Percentiles rank a stretch among this genome's conserved stretches.
Conservation (phyloP, 306 rosid species). For the Cucurbita pepo region DNA sequence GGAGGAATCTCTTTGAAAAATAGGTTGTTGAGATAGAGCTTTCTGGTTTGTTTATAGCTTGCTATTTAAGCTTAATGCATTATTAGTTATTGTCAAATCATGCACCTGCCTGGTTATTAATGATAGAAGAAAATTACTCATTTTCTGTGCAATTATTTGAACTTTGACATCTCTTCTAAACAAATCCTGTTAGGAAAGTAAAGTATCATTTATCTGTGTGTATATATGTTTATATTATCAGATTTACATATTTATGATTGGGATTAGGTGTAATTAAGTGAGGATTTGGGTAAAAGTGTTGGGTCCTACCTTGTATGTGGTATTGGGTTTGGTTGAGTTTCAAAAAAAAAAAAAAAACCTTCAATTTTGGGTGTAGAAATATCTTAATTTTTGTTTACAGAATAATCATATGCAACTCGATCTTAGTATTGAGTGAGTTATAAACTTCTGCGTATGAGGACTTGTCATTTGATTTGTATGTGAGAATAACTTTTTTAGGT, state of each 20-base stretch:
- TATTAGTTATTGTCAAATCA: background rate
- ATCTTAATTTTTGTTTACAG: too few relatives aligned
- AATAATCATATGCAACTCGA: too few relatives aligned
- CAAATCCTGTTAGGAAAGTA: background rate
- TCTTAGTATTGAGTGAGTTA: too few relatives aligned
- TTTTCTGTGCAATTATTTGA: background rate
- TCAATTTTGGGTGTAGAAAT: too few relatives aligned
- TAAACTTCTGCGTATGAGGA: too few relatives aligned
- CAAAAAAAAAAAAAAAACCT: too few relatives aligned
- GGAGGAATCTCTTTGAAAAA: background rate
- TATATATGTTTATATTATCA: background rate
- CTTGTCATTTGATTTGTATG: too few relatives aligned
- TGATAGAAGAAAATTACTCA: background rate
- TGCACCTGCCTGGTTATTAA: background rate
- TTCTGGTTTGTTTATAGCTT: slow-evolving; percentile 1
- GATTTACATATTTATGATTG: background rate
- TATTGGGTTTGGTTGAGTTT: too few relatives aligned
- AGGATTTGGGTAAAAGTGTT: background rate
- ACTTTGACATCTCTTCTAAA: background rate
- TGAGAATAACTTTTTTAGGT: too few relatives aligned
- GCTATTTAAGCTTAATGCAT: background rate
- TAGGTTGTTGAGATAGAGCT: slow-evolving; percentile 4
- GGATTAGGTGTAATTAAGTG: background rate
- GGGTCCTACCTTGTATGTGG: too few relatives aligned
- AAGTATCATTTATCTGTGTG: background rate